These are phyloP conservation scores for Ascochyta clinopodiicola DNA, from an alignment of 2,329 filamentous ascomycete species.

Conservation along the genomic window DNA sequence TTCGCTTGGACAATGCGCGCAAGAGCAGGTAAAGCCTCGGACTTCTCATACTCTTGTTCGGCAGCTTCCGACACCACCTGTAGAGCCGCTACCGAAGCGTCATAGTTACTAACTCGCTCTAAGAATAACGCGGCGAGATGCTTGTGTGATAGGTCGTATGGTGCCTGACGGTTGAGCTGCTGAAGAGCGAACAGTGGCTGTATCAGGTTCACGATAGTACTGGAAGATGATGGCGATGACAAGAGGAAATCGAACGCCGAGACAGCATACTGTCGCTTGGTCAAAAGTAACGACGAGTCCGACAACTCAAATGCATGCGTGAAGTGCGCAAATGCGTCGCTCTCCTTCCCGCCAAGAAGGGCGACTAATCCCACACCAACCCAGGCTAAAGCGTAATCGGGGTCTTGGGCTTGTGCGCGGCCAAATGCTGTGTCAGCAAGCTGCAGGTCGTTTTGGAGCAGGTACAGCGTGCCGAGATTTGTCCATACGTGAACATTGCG, in stretches of 20 bases:
- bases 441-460: constrained; percentile 81
- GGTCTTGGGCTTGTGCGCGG: constrained; percentile 89
- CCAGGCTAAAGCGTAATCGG: constrained; percentile 93
- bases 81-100: constrained; percentile 68
- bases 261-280: constrained; percentile 78
- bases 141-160: constrained; percentile 72
- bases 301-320: constrained; percentile 94
- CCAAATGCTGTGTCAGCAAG: constrained; percentile 92
- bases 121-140: constrained; percentile 83
- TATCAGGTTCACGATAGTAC: constrained; percentile 69
- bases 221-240: constrained; percentile 58
- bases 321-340: constrained; percentile 83
- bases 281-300: constrained; percentile 74
- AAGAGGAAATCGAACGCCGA: constrained; percentile 84
- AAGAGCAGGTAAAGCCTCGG: constrained; percentile 77
- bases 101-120: constrained; percentile 76
- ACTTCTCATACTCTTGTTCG: constrained; percentile 83
- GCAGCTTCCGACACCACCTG: constrained; percentile 71
- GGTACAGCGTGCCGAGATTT: constrained; percentile 85
- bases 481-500: constrained; percentile 84
- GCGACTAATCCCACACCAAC: constrained; percentile 89
- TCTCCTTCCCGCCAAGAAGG: constrained; percentile 72
- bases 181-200: constrained; percentile 88
- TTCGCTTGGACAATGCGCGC: constrained; percentile 82
- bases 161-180: constrained; percentile 76